Percentiles rank a stretch among this genome's conserved stretches.
These are phyloP conservation scores for Tritrichomonas musculus DNA, from an alignment of 208 protist genomes.

Conservation along the genomic window DNA sequence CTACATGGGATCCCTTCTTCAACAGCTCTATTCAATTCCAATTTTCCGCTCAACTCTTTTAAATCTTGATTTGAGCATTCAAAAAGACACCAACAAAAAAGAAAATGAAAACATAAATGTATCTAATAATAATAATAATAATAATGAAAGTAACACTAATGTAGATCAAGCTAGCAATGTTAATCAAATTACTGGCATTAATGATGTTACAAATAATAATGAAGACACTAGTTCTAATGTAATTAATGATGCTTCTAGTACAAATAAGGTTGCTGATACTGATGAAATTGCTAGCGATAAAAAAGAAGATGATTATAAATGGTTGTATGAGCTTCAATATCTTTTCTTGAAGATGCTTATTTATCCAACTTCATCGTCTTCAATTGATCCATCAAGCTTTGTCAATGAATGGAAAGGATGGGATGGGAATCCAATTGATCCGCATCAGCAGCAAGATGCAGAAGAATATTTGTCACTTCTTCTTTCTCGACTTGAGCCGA, in stretches of 20 bases:
- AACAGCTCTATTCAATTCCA: neutral
- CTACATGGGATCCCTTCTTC: neutral
- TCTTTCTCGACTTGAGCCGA: neutral
- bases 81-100: too few species aligned
- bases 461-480: neutral
- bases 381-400: neutral
- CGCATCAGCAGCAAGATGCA: neutral
- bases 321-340: neutral
- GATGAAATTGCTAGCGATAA: too few species aligned
- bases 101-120: too few species aligned
- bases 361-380: neutral
- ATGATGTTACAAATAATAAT: too few species aligned
- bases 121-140: too few species aligned
- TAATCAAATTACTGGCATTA: too few species aligned
- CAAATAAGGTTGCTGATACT: too few species aligned
- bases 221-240: too few species aligned
- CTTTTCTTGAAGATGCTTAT: neutral
- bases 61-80: too few species aligned
- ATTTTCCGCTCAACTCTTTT: neutral
- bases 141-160: too few species aligned
- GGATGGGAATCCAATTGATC: neutral
- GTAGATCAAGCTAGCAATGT: too few species aligned
- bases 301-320: neutral
- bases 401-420: neutral
- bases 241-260: too few species aligned